Percentiles rank a stretch among this genome's conserved stretches.
phyloP scores from a whole-genome alignment of 148 eudicot species.

The Chenopodium suecicum region DNA sequence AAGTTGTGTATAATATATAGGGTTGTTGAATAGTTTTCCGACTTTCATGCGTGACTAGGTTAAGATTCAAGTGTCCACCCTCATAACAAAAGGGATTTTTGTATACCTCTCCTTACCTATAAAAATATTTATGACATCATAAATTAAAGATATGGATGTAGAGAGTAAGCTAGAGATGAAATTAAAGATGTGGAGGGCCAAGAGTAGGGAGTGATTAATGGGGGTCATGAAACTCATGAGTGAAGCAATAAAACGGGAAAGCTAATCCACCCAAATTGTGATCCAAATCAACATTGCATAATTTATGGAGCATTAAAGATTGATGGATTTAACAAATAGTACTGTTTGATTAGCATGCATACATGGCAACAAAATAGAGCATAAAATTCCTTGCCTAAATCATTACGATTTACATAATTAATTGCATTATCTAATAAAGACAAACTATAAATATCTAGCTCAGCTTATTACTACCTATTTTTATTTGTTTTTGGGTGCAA shows the following conservation, averaged over 20 bases:
- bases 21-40: too few relatives aligned
- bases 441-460: background rate
- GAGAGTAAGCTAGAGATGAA: too few relatives aligned
- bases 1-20: too few relatives aligned
- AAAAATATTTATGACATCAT: background rate
- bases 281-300: constrained; percentile 31
- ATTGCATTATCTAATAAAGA: background rate
- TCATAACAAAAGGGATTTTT: too few relatives aligned
- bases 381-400: constrained; percentile 16
- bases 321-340: background rate
- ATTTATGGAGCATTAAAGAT: constrained; percentile 28
- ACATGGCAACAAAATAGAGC: background rate
- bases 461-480: background rate
- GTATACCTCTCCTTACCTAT: too few relatives aligned
- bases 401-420: background rate
- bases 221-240: constrained; percentile 33
- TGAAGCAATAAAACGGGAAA: constrained; percentile 18
- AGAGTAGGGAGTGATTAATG: constrained; percentile 10
- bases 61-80: too few relatives aligned
- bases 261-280: constrained; percentile 17
- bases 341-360: constrained; percentile 15
- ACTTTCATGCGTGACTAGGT: too few relatives aligned
- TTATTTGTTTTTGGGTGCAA: background rate
- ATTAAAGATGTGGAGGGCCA: background rate
- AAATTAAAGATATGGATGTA: background rate